Base-by-base conservation (phyloP, 1,139 yeast genomes). In the Nakaseomyces delphensis region DNA sequence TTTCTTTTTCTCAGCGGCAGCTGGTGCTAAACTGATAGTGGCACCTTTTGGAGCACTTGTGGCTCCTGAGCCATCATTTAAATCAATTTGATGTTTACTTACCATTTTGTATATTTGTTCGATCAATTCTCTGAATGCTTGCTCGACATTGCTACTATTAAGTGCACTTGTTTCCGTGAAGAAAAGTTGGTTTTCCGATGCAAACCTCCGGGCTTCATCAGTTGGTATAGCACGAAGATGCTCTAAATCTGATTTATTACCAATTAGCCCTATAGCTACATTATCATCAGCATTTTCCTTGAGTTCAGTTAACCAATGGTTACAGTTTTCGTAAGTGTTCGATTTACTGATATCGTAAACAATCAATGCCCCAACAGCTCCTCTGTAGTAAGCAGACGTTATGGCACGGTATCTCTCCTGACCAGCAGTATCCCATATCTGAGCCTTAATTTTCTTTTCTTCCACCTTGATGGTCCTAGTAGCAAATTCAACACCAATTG, bases 341-440 rank as follows among this genome's bases (percentile, higher is more conserved):
- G 94, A 83, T 66, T 89, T 89, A 48, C 96, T 79, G 61, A 91
- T 89, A 67, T 91, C 98, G 66, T 91, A 91, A 52, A 91, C 95
- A 49, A 91, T 82, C 56, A 91, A 72, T 1, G 98, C 98, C 42
- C 98, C 98, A 41, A 89, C 95, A 0, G 98, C 98, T 38, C 98
- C 98, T 62, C 98, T 76, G 65, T 91, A 91, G 69, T 91, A 91
- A 11, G 97, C 98, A 48, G 94, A 81, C 32, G 98, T 93, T 60
- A 91, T 91, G 42, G 98, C 97, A 57, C 98, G 78, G 70, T 91
- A 91, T 62, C 98, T 78, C 67, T 91, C 98, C 70, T 91, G 98
- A 47, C 98, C 98, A 2, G 98, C 98, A 23, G 98, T 91, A 65
- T 91, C 98, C 98, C 98, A 91, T 60, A 91, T 87, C 66, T 93